Base-by-base conservation (phyloP, 2,329 filamentous ascomycete genomes). In the Fusarium duplospermum region DNA sequence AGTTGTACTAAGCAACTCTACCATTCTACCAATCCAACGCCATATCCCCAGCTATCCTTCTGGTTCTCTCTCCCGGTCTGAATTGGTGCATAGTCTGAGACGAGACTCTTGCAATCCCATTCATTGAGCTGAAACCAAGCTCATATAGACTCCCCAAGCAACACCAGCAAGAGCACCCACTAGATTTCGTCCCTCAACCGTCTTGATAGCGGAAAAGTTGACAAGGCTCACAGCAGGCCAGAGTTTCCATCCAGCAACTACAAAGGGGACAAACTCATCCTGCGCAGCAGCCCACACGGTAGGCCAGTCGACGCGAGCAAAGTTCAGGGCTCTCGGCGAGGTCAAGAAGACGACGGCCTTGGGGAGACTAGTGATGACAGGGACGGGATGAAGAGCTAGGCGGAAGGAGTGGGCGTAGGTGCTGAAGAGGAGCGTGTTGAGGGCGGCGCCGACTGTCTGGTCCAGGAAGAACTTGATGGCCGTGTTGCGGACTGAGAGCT, bases 121-220 rank as follows among this genome's bases (percentile, higher is more conserved):
- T 77, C 69, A 83, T 61, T 74, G 72, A 13, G 81, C 79, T 20
- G 87, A 87, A 72, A 90, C 82, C 77, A 95, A 83, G 79, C 92
- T 94, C 83, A 95, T 85, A 81, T 93, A 95, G 47, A 95, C 86
- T 0, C 92, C 91, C 93, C 93, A 96, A 16, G 86, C 87, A 27
- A 96, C 86, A 6, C 93, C 93, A 20, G 92, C 93, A 60, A 92
- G 81, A 74, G 91, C 90, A n/a, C 91, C 93, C 70, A 95, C 88
- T 36, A 95, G 83, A 60, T 93, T 92, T 40, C 93, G 87, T 62
- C 88, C 87, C 77, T 94, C 89, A 4, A 94, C 89, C n/a, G 91
- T 93, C 73, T 93, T 88, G 69, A 94, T 84, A 22, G 89, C 81
- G 2, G 91, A 87, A 78, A 93, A 95, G 85, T 93, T 93, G 70